These are phyloP conservation scores for Chalaropsis ovoidea DNA, from an alignment of 2,329 filamentous ascomycete species.

Conservation along the genomic window DNA sequence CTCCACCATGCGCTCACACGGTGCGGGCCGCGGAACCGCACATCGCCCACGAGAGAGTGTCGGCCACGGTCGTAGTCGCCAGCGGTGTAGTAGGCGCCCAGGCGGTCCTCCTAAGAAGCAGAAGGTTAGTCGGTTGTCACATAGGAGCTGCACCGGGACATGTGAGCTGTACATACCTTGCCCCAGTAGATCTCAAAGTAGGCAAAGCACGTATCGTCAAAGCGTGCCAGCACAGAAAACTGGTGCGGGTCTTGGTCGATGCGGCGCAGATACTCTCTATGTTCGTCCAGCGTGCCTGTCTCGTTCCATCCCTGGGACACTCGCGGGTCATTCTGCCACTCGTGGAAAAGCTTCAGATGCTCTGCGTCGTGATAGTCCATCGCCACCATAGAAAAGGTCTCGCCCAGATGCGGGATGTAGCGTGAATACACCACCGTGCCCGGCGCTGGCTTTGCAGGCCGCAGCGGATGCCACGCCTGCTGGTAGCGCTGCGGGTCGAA, in stretches of 20 bases:
- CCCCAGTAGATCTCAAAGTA: constrained; percentile 79
- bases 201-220: constrained; percentile 60
- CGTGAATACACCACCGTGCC: constrained; percentile 66
- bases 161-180: constrained; percentile 35
- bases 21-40: constrained; percentile 50
- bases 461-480: constrained; percentile 59
- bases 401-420: constrained; percentile 63
- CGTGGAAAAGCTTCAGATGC: constrained; percentile 62
- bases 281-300: constrained; percentile 64
- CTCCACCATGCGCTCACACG: constrained; percentile 53
- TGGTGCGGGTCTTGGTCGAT: constrained; percentile 63
- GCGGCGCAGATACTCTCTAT: constrained; percentile 58
- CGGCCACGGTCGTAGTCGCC: constrained; percentile 49
- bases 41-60: constrained; percentile 49
- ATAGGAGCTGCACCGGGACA: neutral
- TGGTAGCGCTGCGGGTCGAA: constrained; percentile 35
- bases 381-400: constrained; percentile 68
- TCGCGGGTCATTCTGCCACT: constrained; percentile 75
- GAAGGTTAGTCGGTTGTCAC: constrained; percentile 18
- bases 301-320: constrained; percentile 74
- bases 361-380: constrained; percentile 55
- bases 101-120: constrained; percentile 41
- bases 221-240: constrained; percentile 58
- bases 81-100: constrained; percentile 47
- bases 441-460: constrained; percentile 59